Evolutionary conservation across 2,329 filamentous ascomycete species (phyloP).

Genomic region (Aspergillus pseudoglaucus): DNA sequence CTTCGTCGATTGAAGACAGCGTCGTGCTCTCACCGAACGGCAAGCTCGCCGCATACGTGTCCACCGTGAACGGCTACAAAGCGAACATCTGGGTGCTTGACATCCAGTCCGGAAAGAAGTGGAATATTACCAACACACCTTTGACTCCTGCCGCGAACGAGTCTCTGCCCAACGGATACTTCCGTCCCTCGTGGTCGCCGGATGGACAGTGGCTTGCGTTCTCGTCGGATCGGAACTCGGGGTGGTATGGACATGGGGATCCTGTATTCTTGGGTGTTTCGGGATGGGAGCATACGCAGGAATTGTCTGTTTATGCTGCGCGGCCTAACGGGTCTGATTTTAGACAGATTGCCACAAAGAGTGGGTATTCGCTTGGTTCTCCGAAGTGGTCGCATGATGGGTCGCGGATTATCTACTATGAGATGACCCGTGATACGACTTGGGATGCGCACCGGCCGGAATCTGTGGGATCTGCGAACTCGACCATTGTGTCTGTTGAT

Average conservation of each 20-base stretch:
- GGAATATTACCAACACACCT: conserved; percentile 34
- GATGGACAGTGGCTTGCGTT: conserved; percentile 39
- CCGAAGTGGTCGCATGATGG: conserved; percentile 36
- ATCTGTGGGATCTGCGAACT: conserved; percentile 10
- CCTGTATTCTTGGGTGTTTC: conserved; percentile 20
- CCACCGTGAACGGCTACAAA: conserved; percentile 28
- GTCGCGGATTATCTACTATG: conserved; percentile 33
- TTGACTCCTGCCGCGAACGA: conserved; percentile 8
- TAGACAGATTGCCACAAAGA: conserved; percentile 26
- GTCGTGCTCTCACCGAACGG: conserved; percentile 35
- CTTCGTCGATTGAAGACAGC: conserved; percentile 33
- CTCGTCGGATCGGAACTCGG: conserved; percentile 37
- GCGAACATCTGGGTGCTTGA: conserved; percentile 39
- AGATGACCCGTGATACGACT: conserved; percentile 34
- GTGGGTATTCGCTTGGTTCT: conserved; percentile 31
- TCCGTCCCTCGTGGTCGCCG: conserved; percentile 37
- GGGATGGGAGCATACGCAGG: conserved; percentile 39
- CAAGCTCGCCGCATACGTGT: conserved; percentile 34
- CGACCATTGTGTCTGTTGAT: conserved; percentile 29
- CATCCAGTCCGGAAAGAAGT: conserved; percentile 23
- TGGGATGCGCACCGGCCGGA: conserved; percentile 31
- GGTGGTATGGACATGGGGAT: conserved; percentile 37
- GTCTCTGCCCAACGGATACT: conserved; percentile 31
- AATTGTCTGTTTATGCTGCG: conserved; percentile 36
- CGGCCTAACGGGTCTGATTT: conserved; percentile 33